Evolutionary conservation across 805 yeast species (phyloP).

Genomic region (Wickerhamiella sergipiensis): DNA sequence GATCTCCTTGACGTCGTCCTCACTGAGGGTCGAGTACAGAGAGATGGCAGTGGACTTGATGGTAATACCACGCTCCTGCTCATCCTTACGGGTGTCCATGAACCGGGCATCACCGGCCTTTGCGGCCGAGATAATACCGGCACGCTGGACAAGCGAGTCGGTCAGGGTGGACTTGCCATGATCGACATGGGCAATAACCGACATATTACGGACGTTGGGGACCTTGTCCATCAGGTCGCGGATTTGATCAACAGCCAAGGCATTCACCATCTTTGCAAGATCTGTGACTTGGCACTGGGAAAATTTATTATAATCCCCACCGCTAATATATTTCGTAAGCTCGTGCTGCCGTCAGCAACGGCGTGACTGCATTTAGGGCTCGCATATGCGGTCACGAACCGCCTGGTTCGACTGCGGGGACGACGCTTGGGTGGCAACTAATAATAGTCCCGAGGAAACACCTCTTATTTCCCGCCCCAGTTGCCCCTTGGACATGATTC

Average conservation of each 20-base stretch:
- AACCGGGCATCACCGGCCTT: conserved; percentile 99
- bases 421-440: too few relatives aligned
- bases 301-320: not conserved
- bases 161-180: conserved; percentile 99
- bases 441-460: too few relatives aligned
- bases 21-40: conserved; percentile 75
- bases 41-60: conserved; percentile 98
- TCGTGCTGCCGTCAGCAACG: not conserved
- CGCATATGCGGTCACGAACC: not conserved
- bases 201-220: conserved; percentile 99
- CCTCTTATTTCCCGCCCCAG: too few relatives aligned
- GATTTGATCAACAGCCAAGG: conserved; percentile 51
- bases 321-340: not conserved
- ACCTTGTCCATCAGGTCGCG: conserved; percentile 99
- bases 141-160: conserved; percentile 97
- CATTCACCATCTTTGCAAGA: conserved; percentile 19
- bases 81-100: conserved; percentile 99
- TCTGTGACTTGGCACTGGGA: not conserved
- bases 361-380: not conserved
- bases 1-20: conserved; percentile 77
- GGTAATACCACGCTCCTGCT: conserved; percentile 99
- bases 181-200: conserved; percentile 99
- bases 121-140: conserved; percentile 99
- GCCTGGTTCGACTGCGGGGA: too few relatives aligned
- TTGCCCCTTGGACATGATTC: too few relatives aligned